A percentile compares a stretch with the other conserved stretches of the same genome.
These are phyloP conservation scores for Candida jianshihensis DNA, from an alignment of 805 yeast genomes.

Conservation along the genomic window DNA sequence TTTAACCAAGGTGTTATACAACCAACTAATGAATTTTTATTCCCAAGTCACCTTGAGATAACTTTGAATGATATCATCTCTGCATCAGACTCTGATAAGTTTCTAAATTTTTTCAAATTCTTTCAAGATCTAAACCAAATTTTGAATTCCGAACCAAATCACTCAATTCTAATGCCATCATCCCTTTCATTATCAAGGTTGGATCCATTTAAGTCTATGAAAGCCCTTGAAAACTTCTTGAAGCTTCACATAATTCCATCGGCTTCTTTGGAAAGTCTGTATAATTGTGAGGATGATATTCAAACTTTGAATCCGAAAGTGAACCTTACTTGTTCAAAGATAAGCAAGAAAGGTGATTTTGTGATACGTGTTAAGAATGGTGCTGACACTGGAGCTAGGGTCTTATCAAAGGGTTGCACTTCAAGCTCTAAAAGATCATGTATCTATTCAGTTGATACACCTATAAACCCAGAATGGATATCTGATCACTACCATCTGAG, in stretches of 20 bases:
- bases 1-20: slow-evolving; percentile 85
- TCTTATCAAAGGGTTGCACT: slow-evolving; percentile 58
- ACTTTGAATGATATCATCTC: slow-evolving; percentile 47
- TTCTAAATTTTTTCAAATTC: slow-evolving; percentile 38
- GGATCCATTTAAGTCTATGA: slow-evolving; percentile 36
- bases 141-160: slow-evolving; percentile 31
- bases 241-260: slow-evolving; percentile 65
- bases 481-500: slow-evolving; percentile 48
- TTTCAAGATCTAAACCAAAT: slow-evolving; percentile 37
- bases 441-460: slow-evolving; percentile 59
- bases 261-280: slow-evolving; percentile 38
- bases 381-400: slow-evolving; percentile 47
- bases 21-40: slow-evolving; percentile 45
- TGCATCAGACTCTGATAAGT: slow-evolving; percentile 42
- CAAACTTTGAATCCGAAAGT: slow-evolving; percentile 39
- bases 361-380: slow-evolving; percentile 40
- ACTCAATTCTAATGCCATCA: slow-evolving; percentile 72
- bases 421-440: slow-evolving; percentile 35
- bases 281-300: slow-evolving; percentile 40
- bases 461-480: slow-evolving; percentile 61
- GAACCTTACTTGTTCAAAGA: slow-evolving; percentile 35
- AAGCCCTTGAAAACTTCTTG: slow-evolving; percentile 46
- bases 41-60: slow-evolving; percentile 53
- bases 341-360: slow-evolving; percentile 28
- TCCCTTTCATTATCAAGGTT: slow-evolving; percentile 47